Percentiles rank a stretch among this genome's conserved stretches.
Conservation (phyloP, 768 basidiomycete species). For the Leccinellum luteum region DNA sequence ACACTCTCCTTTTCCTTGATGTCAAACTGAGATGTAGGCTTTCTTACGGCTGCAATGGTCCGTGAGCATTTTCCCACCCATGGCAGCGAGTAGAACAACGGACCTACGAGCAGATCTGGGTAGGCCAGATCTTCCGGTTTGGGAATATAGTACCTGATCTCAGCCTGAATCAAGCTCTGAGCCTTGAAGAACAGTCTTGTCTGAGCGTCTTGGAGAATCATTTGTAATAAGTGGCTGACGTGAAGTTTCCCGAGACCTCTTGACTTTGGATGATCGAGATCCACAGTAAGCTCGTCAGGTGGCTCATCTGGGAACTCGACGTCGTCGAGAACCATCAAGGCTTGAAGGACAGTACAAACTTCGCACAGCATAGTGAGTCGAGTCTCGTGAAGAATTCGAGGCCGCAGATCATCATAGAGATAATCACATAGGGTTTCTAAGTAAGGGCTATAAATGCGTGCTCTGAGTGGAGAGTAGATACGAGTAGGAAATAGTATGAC, state of each 20-base stretch:
- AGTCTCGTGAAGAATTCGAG: conserved; percentile 91
- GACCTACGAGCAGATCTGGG: conserved; percentile 77
- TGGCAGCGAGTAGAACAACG: conserved; percentile 22
- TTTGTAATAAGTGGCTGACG: conserved; percentile 76
- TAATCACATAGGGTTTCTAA: conserved; percentile 91
- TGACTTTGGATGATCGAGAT: conserved; percentile 36
- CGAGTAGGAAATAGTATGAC: conserved; percentile 22
- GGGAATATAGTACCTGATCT: conserved; percentile 81
- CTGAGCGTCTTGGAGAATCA: conserved; percentile 95
- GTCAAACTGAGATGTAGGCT: conserved; percentile 42
- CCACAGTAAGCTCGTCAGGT: conserved; percentile 34
- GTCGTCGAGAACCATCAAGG: conserved; percentile 91
- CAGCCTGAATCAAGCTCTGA: conserved; percentile 84
- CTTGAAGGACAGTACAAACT: conserved; percentile 94
- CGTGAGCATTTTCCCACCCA: conserved; percentile 4
- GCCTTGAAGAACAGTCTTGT: conserved; percentile 95
- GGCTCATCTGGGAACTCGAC: conserved; percentile 36
- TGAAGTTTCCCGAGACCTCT: conserved; percentile 61
- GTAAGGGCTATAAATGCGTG: conserved; percentile 60
- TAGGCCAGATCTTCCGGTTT: conserved; percentile 81
- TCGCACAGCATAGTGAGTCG: conserved; percentile 86
- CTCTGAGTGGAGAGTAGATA: conserved; percentile 6
- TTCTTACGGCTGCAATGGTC: conserved; percentile 41
- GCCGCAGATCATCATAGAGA: conserved; percentile 93
- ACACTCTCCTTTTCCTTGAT: conserved; percentile 67